Conservation (phyloP, 2,329 filamentous ascomycete genomes). For the Fusarium coicis region DNA sequence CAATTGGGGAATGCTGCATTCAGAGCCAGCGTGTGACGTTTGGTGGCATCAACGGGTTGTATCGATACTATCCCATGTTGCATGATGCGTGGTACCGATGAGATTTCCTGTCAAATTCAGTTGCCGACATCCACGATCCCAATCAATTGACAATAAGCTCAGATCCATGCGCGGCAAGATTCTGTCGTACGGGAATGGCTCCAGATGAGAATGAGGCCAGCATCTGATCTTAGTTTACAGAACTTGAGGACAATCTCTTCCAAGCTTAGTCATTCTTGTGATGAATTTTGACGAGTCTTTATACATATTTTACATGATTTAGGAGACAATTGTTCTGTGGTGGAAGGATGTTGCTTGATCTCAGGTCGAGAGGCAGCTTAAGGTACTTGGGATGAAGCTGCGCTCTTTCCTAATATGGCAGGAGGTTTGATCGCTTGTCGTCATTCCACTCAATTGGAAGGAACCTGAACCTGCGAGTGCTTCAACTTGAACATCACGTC, state of each 20-base stretch:
- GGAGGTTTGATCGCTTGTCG: neutral
- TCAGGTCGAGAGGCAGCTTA: neutral
- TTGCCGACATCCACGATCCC: neutral
- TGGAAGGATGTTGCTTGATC: neutral
- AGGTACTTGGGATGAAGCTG: neutral
- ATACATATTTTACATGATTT: neutral
- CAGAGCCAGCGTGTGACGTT: neutral
- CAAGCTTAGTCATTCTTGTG: neutral
- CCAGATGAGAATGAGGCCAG: neutral
- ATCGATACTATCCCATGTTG: neutral
- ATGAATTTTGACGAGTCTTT: neutral
- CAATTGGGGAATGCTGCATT: neutral
- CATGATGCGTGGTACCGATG: neutral
- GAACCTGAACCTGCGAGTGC: neutral
- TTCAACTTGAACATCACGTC: neutral
- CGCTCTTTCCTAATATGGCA: neutral
- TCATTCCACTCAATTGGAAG: neutral
- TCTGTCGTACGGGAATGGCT: neutral
- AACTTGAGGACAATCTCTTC: neutral
- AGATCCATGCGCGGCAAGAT: too few species aligned
- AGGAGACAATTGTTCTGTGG: neutral
- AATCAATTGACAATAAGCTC: neutral
- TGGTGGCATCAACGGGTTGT: neutral
- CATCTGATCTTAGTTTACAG: neutral
- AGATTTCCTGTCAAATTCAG: too few species aligned